phyloP scores from a whole-genome alignment of 306 rosid species.

The Cicer pinnatifidum region DNA sequence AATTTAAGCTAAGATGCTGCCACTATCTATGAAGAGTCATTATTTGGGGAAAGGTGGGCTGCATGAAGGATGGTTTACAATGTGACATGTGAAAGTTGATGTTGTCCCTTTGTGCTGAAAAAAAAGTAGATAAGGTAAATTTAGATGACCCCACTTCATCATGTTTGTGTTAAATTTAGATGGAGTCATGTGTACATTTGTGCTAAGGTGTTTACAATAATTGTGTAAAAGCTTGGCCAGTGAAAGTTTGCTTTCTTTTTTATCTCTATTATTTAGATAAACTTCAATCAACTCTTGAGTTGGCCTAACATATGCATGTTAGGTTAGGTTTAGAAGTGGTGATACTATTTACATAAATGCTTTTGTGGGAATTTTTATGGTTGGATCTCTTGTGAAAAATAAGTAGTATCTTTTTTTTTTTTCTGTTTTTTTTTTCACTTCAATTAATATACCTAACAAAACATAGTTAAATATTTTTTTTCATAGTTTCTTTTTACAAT shows the following conservation, averaged over 20 bases:
- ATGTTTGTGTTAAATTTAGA: conserved; percentile 28
- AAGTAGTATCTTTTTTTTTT: too few relatives aligned
- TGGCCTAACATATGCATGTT: neutral
- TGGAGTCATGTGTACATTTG: neutral
- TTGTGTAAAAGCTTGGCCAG: conserved; percentile 9
- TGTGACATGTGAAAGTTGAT: conserved; percentile 41
- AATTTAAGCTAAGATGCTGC: conserved; percentile 43
- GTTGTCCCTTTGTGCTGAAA: conserved; percentile 4
- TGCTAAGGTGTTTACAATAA: conserved; percentile 32
- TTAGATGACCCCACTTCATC: conserved; percentile 37
- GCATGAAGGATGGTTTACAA: conserved; percentile 26
- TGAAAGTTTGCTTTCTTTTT: conserved; percentile 16
- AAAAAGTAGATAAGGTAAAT: conserved; percentile 7
- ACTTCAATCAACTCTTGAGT: neutral
- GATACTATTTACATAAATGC: neutral
- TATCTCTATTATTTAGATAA: neutral
- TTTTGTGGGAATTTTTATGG: neutral
- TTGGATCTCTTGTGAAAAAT: neutral
- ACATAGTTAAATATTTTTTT: too few relatives aligned
- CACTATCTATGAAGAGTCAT: conserved; percentile 35
- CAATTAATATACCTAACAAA: too few relatives aligned
- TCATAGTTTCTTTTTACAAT: too few relatives aligned
- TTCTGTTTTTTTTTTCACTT: too few relatives aligned
- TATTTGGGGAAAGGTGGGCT: conserved; percentile 34
- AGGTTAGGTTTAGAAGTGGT: neutral